A percentile compares a stretch with the other conserved stretches of the same genome.
Evolutionary conservation across 805 yeast species (phyloP).

Genomic region (Nakazawaea molendinolei): DNA sequence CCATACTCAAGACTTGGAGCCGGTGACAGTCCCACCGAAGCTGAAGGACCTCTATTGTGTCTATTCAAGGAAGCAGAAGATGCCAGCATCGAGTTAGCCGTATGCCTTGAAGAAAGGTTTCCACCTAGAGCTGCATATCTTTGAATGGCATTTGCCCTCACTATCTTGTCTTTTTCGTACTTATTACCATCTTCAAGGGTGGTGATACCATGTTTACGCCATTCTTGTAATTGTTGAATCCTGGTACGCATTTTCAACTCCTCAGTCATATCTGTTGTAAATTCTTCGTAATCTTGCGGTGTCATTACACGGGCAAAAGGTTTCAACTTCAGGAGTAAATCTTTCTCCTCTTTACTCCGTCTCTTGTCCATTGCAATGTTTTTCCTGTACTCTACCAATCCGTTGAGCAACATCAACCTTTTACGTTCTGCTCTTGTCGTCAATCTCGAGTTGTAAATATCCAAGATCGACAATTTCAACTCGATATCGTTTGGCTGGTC

Average conservation of each 20-base stretch:
- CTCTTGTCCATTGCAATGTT: slow-evolving; percentile 78
- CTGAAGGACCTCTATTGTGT: slow-evolving; percentile 12
- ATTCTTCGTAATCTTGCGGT: slow-evolving; percentile 70
- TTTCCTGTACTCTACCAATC: slow-evolving; percentile 77
- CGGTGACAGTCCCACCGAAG: slow-evolving; percentile 11
- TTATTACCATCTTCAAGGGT: slow-evolving; percentile 75
- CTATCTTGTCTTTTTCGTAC: slow-evolving; percentile 82
- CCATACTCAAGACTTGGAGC: slow-evolving; percentile 21
- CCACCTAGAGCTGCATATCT: slow-evolving; percentile 29
- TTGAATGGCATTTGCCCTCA: slow-evolving; percentile 56
- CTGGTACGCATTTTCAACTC: slow-evolving; percentile 77
- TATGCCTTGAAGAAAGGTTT: slow-evolving; percentile 14
- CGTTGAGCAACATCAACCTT: slow-evolving; percentile 69
- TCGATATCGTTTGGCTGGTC: slow-evolving; percentile 86
- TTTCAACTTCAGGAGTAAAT: slow-evolving; percentile 65
- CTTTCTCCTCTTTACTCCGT: slow-evolving; percentile 85
- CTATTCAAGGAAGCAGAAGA: slow-evolving; percentile 10
- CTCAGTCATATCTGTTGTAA: slow-evolving; percentile 63
- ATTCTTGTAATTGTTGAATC: slow-evolving; percentile 86
- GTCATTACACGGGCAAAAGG: slow-evolving; percentile 79
- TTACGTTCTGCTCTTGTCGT: slow-evolving; percentile 92
- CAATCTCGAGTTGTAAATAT: slow-evolving; percentile 82
- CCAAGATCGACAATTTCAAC: slow-evolving; percentile 78
- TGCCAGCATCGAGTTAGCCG: slow-evolving; percentile 15
- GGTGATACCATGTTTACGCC: slow-evolving; percentile 87